phyloP scores from a whole-genome alignment of 1,284 basidiomycete species.

The Pseudozyma hubeiensis region DNA sequence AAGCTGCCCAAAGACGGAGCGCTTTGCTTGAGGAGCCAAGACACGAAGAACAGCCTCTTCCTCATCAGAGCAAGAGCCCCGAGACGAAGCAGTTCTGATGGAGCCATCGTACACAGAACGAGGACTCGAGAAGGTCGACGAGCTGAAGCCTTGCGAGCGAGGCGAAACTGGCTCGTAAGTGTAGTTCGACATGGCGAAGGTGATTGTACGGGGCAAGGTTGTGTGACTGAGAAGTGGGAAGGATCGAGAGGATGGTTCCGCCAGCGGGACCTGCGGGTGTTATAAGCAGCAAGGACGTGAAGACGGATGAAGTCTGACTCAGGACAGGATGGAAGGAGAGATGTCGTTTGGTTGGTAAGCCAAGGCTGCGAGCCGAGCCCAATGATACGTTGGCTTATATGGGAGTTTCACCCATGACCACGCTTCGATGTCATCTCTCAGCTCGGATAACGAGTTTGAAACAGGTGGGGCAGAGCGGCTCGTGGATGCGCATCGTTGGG shows the following conservation, averaged over 20 bases:
- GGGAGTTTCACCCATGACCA: slow-evolving; percentile 10
- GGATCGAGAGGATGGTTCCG: slow-evolving; percentile 9
- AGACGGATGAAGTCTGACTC: neutral
- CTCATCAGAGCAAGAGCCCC: slow-evolving; percentile 33
- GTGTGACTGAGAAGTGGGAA: neutral
- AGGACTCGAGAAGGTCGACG: slow-evolving; percentile 36
- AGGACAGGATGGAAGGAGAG: neutral
- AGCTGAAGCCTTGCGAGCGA: slow-evolving; percentile 32
- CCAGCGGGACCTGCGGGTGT: slow-evolving; percentile 13
- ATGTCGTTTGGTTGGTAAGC: neutral
- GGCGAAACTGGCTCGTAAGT: slow-evolving; percentile 40
- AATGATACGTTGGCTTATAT: slow-evolving; percentile 23
- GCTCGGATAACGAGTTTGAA: slow-evolving; percentile 4
- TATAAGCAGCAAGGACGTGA: slow-evolving; percentile 9
- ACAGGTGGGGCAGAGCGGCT: slow-evolving; percentile 2
- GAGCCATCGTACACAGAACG: slow-evolving; percentile 32
- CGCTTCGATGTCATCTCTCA: slow-evolving; percentile 19
- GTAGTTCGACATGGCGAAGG: slow-evolving; percentile 28
- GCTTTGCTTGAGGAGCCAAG: slow-evolving; percentile 22
- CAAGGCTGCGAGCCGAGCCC: neutral
- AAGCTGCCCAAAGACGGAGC: slow-evolving; percentile 9
- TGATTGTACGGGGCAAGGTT: neutral
- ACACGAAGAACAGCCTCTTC: slow-evolving; percentile 21
- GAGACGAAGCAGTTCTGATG: slow-evolving; percentile 23
- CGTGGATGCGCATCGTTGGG: slow-evolving; percentile 9